phyloP scores from a whole-genome alignment of 176 grass and related monocot genomes.

The Ampelocalamus luodianensis region DNA sequence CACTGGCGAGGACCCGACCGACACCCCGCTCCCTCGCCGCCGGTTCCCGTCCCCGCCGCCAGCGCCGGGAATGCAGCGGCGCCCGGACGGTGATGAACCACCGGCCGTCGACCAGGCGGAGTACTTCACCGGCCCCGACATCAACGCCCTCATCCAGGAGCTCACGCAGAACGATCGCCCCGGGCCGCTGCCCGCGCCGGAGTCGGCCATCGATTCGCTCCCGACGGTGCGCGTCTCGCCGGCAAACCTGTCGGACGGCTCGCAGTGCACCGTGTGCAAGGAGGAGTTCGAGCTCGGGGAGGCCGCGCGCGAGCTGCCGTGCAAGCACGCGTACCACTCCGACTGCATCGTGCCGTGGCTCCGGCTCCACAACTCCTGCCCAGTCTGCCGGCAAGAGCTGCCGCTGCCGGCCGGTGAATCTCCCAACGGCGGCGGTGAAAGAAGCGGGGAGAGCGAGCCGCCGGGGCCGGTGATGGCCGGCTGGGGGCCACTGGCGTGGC shows the following conservation, averaged over 20 bases:
- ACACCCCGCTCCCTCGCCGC: background rate
- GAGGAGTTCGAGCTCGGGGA: constrained; percentile 93
- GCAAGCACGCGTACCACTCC: constrained; percentile 96
- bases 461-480: constrained; percentile 31
- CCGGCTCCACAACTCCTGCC: constrained; percentile 93
- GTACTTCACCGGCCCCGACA: constrained; percentile 74
- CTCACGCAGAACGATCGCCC: constrained; percentile 82
- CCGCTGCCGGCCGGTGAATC: constrained; percentile 40
- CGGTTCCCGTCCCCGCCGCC: constrained; percentile 46
- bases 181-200: constrained; percentile 61
- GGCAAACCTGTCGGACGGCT: constrained; percentile 69
- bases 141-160: constrained; percentile 73
- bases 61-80: background rate
- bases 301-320: constrained; percentile 84
- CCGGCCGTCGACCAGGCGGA: constrained; percentile 55
- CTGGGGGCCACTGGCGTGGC: constrained; percentile 62
- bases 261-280: constrained; percentile 98
- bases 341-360: constrained; percentile 98
- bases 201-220: constrained; percentile 81
- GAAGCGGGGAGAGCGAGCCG: constrained; percentile 32
- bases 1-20: background rate
- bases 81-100: background rate
- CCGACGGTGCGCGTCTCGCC: constrained; percentile 75
- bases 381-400: constrained; percentile 89
- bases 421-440: background rate